Evolutionary conservation across 305 asterid genomes (phyloP).

Genomic region (Fraxinus baroniana): DNA sequence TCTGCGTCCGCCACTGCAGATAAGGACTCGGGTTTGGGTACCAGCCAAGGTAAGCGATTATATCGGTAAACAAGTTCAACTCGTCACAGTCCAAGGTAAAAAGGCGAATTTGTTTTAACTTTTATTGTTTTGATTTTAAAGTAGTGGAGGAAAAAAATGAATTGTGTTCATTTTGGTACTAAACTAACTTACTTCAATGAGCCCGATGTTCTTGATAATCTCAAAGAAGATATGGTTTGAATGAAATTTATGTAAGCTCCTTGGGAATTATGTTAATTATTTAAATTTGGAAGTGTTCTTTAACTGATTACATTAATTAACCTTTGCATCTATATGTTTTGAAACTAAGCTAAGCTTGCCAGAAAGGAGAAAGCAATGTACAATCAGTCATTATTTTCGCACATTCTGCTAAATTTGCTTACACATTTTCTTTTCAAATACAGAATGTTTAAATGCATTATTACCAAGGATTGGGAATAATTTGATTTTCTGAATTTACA

Average conservation of each 20-base stretch:
- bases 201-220: slow-evolving; percentile 90
- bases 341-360: background rate
- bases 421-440: background rate
- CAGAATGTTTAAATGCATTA: background rate
- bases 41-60: too few species aligned
- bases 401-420: background rate
- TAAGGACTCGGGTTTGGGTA: too few species aligned
- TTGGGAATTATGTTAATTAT: background rate
- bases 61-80: too few species aligned
- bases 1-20: too few species aligned
- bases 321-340: background rate
- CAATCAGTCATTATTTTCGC: background rate
- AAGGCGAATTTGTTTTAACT: too few species aligned
- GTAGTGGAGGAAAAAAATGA: too few species aligned
- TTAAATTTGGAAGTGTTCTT: background rate
- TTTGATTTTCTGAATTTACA: background rate
- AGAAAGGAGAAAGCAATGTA: background rate
- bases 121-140: too few species aligned
- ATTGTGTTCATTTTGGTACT: slow-evolving; percentile 23
- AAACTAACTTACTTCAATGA: slow-evolving; percentile 90
- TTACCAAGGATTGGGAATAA: too few species aligned
- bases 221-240: slow-evolving; percentile 79
- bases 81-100: too few species aligned
- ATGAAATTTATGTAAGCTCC: slow-evolving; percentile 82
- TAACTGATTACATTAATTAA: background rate